A percentile compares a stretch with the other conserved stretches of the same genome.
These are phyloP conservation scores for Hypericum perforatum DNA, from an alignment of 345 rosid species.

Conservation along the genomic window DNA sequence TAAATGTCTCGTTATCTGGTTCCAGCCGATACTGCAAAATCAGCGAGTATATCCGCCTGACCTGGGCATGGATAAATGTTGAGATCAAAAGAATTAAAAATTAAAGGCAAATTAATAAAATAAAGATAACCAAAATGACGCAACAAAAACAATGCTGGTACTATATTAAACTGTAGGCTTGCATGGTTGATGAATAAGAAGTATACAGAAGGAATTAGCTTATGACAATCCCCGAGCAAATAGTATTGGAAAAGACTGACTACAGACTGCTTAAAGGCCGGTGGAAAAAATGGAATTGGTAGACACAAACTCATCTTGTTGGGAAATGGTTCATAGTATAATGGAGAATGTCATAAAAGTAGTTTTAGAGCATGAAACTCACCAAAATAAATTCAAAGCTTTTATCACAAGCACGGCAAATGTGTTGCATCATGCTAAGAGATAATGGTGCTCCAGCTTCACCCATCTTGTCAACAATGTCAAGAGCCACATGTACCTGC, in stretches of 20 bases:
- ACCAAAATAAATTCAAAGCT: slow-evolving; percentile 63
- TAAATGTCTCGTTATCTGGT: slow-evolving; percentile 61
- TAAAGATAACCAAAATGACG: background rate
- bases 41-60: slow-evolving; percentile 46
- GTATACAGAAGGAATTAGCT: no score
- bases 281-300: background rate
- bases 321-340: background rate
- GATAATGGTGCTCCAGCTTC: slow-evolving; percentile 44
- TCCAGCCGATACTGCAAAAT: slow-evolving; percentile 39
- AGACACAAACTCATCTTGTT: background rate
- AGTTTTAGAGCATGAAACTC: slow-evolving; percentile 7
- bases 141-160: background rate
- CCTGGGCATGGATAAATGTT: slow-evolving; percentile 25
- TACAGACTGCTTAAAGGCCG: background rate
- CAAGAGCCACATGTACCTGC: slow-evolving; percentile 75
- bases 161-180: background rate
- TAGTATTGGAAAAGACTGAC: background rate
- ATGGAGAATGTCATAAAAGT: background rate
- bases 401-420: slow-evolving; percentile 49
- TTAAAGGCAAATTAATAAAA: background rate
- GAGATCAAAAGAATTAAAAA: slow-evolving; percentile 10
- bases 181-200: background rate
- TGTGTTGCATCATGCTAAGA: slow-evolving; percentile 30
- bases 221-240: no score
- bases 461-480: slow-evolving; percentile 50